phyloP scores from a whole-genome alignment of 129 eudicot genomes.

The Erigeron canadensis region DNA sequence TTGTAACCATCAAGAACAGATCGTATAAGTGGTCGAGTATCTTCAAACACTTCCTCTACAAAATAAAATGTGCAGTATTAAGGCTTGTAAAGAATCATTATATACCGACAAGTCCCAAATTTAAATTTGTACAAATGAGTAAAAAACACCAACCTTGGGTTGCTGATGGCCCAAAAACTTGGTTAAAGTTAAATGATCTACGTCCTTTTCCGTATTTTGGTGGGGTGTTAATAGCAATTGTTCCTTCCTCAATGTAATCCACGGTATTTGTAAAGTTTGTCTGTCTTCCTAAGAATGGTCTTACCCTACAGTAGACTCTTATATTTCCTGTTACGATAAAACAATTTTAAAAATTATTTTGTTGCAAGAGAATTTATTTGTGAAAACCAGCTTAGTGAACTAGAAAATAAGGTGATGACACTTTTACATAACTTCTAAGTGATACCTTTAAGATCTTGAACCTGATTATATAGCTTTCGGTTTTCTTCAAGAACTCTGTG shows the following conservation, averaged over 20 bases:
- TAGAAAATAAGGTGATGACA: neutral
- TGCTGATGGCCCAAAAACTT: constrained; percentile 85
- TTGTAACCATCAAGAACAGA: constrained; percentile 97
- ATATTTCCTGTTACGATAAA: constrained; percentile 61
- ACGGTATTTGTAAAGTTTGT: constrained; percentile 49
- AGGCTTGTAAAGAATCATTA: neutral
- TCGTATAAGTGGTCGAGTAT: constrained; percentile 79
- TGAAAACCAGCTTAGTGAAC: neutral
- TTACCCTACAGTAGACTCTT: constrained; percentile 91
- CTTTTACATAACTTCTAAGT: neutral
- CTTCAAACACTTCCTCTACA: constrained; percentile 86
- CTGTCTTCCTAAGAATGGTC: constrained; percentile 79
- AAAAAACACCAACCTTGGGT: constrained; percentile 65
- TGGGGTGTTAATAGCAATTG: constrained; percentile 62
- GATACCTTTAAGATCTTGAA: constrained; percentile 91
- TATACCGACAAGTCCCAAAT: neutral
- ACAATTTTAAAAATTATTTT: neutral
- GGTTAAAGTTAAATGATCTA: constrained; percentile 77
- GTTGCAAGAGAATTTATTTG: neutral
- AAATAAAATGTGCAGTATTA: neutral
- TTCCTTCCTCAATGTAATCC: constrained; percentile 86
- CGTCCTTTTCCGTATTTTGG: constrained; percentile 87
- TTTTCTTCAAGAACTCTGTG: constrained; percentile 92
- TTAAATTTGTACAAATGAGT: neutral
- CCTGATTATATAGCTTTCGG: constrained; percentile 91